Evolutionary conservation across 1,284 basidiomycete genomes (phyloP), one percentile per base, ranked within the genome.

Genomic region (Apiotrichum brassicae): DNA sequence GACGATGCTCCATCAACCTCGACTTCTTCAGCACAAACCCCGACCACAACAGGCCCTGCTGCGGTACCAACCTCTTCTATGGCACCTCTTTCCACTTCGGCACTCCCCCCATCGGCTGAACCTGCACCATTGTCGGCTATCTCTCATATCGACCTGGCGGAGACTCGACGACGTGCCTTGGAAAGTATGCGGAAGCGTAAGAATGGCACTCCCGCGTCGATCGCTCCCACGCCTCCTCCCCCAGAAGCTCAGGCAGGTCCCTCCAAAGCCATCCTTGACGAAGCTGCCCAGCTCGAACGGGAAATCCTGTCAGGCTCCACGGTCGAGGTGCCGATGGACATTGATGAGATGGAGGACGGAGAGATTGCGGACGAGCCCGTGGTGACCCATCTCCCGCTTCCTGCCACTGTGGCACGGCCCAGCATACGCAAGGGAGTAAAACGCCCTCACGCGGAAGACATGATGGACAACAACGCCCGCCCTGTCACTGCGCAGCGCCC

Each of bases 361-460:
- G 66, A 71, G 51, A 68, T 69, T 24, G 43, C 44, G 5, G 52
- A 54, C n/a, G 18, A 40, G 26, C 40, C 36, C 25, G n/a, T 19
- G 13, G 6, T 6, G 23, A 13, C 12, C 38, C 19, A 2, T 11
- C 24, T 40, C 39, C 39, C 25, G 4, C 33, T 43, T 2, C 39
- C 43, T 14, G 40, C 41, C 26, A n/a, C n/a, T n/a, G n/a, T n/a
- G 23, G 49, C 9, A 22, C 46, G 19, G 33, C 49, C 8, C 25
- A 42, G 14, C 42, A 46, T 18, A 38, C 53, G 34, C 49, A 9
- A 14, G 43, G 64, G 65, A 2, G 46, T 54, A 14, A 69, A 67
- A 43, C 58, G 69, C 22, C 57, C 61, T 3, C 58, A 52, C 14
- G 69, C 69, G 2, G 69, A 69, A 46, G 69, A 71, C 43, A 35